Conservation (phyloP, 257 asterid genomes). For the Parsonsia alboflavescens region DNA sequence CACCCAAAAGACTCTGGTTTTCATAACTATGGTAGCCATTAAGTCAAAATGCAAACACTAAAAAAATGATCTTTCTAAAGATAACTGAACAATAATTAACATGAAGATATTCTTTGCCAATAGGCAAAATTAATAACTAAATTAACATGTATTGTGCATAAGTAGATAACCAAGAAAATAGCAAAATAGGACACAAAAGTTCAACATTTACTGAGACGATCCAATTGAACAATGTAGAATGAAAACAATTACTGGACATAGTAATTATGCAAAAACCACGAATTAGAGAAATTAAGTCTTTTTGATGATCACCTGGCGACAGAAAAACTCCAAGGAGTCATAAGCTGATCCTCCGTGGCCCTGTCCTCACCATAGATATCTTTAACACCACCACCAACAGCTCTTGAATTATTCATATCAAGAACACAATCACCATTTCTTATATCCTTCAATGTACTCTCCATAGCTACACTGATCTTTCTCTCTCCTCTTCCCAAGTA, state of each 20-base stretch:
- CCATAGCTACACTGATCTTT: slow-evolving; percentile 35
- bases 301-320: slow-evolving; percentile 62
- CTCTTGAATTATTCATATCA: slow-evolving; percentile 50
- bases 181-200: not conserved
- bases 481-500: slow-evolving; percentile 27
- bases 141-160: not conserved
- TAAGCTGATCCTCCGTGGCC: slow-evolving; percentile 72
- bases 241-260: not conserved
- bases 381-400: slow-evolving; percentile 76
- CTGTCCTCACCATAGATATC: slow-evolving; percentile 88
- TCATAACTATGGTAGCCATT: not conserved
- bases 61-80: not conserved
- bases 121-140: not conserved
- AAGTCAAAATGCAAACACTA: not conserved
- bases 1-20: not conserved
- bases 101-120: not conserved
- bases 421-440: slow-evolving; percentile 58
- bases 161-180: not conserved
- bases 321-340: slow-evolving; percentile 83
- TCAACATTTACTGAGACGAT: not conserved
- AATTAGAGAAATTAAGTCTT: slow-evolving; percentile 1
- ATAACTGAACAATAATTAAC: not conserved
- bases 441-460: slow-evolving; percentile 52
- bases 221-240: not conserved
- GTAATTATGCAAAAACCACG: slow-evolving; percentile 2